These are phyloP conservation scores for Sistotremastrum suecicum DNA, from an alignment of 768 basidiomycete species.

Conservation along the genomic window DNA sequence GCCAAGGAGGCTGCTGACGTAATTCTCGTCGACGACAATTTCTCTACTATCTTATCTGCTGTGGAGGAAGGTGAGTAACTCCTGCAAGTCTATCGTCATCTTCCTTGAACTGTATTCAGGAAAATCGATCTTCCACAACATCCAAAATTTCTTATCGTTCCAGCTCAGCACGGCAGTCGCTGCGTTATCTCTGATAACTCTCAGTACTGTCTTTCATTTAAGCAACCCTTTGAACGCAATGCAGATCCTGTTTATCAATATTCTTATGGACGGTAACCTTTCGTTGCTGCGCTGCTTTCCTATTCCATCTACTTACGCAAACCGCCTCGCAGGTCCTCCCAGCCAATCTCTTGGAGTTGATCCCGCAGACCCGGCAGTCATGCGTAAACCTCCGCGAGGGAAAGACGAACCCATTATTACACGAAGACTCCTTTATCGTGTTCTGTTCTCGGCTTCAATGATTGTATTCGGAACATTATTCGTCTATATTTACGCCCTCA, in stretches of 20 bases:
- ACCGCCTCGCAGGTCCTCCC: constrained; percentile 52
- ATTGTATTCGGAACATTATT: constrained; percentile 85
- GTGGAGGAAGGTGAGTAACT: constrained; percentile 67
- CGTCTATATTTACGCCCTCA: constrained; percentile 70
- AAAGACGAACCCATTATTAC: constrained; percentile 88
- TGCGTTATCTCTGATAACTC: constrained; percentile 85
- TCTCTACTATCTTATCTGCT: constrained; percentile 85
- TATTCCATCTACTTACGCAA: constrained; percentile 2
- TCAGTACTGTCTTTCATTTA: constrained; percentile 81
- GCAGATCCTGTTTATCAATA: constrained; percentile 99
- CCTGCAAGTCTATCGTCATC: neutral
- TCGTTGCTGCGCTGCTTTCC: neutral
- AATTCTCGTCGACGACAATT: constrained; percentile 95
- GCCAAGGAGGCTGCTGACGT: constrained; percentile 97
- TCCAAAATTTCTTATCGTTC: constrained; percentile 95
- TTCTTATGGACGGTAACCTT: constrained; percentile 83
- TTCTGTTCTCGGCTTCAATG: constrained; percentile 85
- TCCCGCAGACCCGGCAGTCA: constrained; percentile 85
- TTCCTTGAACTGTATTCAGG: constrained; percentile 27
- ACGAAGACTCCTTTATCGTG: constrained; percentile 53
- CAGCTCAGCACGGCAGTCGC: constrained; percentile 97
- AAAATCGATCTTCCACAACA: constrained; percentile 98
- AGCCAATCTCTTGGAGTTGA: constrained; percentile 95
- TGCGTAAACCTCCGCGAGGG: constrained; percentile 83
- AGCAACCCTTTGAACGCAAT: constrained; percentile 93